Percentiles rank a stretch among this genome's conserved stretches.
Conservation (phyloP, 129 eudicot genomes). For the Centrapalus pauciflorus region DNA sequence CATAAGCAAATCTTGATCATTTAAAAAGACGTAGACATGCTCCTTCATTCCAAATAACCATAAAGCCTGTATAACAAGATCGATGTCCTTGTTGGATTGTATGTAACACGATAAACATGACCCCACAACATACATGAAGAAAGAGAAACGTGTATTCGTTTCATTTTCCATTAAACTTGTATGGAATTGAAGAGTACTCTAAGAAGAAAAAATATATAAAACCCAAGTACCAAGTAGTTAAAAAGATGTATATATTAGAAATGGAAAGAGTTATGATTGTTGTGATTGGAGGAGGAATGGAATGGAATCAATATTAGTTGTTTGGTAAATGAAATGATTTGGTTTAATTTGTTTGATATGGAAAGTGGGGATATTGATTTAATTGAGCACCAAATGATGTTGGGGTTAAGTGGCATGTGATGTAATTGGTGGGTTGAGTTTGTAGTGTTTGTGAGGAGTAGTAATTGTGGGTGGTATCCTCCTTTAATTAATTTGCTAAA, state of each 20-base stretch:
- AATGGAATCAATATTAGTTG: no score
- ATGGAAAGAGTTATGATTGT: not conserved
- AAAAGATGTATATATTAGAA: not conserved
- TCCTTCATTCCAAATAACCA: no score
- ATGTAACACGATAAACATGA: not conserved
- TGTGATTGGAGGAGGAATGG: conserved; percentile 1
- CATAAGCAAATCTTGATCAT: no score
- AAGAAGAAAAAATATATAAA: no score
- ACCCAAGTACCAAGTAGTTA: no score
- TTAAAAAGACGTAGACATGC: no score
- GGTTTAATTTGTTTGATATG: conserved; percentile 12
- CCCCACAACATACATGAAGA: not conserved
- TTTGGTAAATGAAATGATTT: conserved; percentile 25
- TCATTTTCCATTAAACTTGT: not conserved
- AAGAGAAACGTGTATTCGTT: not conserved
- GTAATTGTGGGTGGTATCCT: conserved; percentile 37
- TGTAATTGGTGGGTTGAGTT: conserved; percentile 32
- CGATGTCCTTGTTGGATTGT: no score
- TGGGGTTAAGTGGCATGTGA: conserved; percentile 44
- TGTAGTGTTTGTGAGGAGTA: conserved; percentile 22
- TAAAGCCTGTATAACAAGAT: no score
- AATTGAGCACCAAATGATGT: conserved; percentile 35
- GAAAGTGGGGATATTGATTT: conserved; percentile 30
- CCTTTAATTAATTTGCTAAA: conserved; percentile 30
- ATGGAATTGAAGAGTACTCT: no score